These are phyloP conservation scores for Tulasnella sp. DNA, from an alignment of 768 basidiomycete genomes.

Conservation along the genomic window DNA sequence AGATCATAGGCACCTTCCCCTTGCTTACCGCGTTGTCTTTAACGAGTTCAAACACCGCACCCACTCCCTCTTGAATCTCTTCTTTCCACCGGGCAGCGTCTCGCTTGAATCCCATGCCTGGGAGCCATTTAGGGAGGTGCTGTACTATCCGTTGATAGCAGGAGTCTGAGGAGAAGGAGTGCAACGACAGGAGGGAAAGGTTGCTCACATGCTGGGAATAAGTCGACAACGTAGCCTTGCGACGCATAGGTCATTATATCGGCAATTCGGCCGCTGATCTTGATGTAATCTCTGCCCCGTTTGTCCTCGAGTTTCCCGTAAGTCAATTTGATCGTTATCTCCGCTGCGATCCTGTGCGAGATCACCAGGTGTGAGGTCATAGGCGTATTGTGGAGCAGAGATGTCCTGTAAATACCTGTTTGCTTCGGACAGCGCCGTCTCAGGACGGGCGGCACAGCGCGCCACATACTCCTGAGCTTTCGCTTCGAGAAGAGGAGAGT, in stretches of 20 bases:
- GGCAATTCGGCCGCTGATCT: not conserved
- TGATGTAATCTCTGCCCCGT: not conserved
- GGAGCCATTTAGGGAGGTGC: constrained; percentile 24
- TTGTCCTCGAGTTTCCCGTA: constrained; percentile 2
- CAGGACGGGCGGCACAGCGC: not conserved
- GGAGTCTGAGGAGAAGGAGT: not conserved
- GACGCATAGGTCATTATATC: not conserved
- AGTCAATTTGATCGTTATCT: not conserved
- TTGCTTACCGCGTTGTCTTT: not conserved
- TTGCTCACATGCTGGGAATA: constrained; percentile 18
- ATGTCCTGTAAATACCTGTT: not conserved
- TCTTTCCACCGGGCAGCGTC: not conserved
- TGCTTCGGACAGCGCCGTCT: not conserved
- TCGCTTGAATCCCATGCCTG: constrained; percentile 12
- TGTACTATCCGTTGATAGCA: not conserved
- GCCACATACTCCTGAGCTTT: not conserved
- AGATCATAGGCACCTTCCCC: not conserved
- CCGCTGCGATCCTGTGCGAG: not conserved
- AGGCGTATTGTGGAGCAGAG: too few species aligned
- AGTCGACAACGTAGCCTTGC: constrained; percentile 19
- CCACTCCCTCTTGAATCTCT: not conserved
- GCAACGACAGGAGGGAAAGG: not conserved
- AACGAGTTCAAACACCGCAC: not conserved
- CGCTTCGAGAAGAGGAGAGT: not conserved
- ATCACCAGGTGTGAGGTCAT: not conserved